Base-by-base conservation (phyloP, 768 basidiomycete species). In the Psilocybe azurescens region DNA sequence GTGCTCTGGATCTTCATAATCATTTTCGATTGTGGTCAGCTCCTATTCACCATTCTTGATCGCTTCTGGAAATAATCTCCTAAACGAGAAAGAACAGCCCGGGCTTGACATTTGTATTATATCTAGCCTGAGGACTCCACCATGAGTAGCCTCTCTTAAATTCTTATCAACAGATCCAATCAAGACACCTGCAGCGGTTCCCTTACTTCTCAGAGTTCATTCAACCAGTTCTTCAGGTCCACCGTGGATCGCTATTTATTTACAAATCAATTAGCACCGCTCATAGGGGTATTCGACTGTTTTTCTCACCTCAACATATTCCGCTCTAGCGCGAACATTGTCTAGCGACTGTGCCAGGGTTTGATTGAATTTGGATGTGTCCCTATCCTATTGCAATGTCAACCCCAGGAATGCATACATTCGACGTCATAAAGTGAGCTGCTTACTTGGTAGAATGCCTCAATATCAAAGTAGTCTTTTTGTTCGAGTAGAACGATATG, bases 191-290 rank as follows among this genome's bases (percentile, higher is more conserved):
- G 24, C 24, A 24, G 24, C 24, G 24, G 24, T 16, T 16, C 46
- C 20, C 6, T 47, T 16, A 10, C 46, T 47, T 20, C 14, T 47
- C 6, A 11, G 46, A 47, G 9, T 14, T 50, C 24, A 20, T 20
- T 28, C 20, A 61, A 53, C 60, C 60, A 61, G 7, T 56, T 33
- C 33, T 46, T 44, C 29, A 61, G 41, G 41, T 61, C 38, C 7
- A 20, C 30, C 6, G 55, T 61, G 29, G 55, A 61, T 56, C 60
- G 29, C 60, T 61, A 36, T 56, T n/a, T 14, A 41, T 38, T 47
- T 33, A 38, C 13, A 41, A 14, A 5, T 5, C 8, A 53, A 48
- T 28, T 29, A 24, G 1, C 29, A 13, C 7, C 6, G 5, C 24
- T 44, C 14, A 16, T 16, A 4, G 2, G 14, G 46, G 48, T 24